phyloP scores from a whole-genome alignment of 2,329 filamentous ascomycete genomes.

The Penicillium fuscoglaucum region DNA sequence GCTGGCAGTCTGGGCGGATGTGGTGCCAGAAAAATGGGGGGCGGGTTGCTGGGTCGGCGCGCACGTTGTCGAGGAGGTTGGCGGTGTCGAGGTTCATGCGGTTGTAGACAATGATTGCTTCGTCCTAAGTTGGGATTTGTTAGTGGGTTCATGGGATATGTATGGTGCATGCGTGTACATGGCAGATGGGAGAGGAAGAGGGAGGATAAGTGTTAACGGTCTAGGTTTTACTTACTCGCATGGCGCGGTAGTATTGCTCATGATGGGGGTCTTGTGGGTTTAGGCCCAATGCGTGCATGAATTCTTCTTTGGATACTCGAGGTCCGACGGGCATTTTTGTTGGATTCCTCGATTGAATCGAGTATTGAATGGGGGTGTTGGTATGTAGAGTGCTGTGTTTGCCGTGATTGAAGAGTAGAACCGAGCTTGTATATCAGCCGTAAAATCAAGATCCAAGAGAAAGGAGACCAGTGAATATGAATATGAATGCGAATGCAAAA shows the following conservation, averaged over 20 bases:
- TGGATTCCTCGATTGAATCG: background rate
- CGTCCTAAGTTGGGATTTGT: constrained; percentile 35
- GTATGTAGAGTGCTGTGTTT: background rate
- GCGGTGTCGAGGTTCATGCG: constrained; percentile 43
- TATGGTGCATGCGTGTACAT: background rate
- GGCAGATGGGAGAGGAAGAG: background rate
- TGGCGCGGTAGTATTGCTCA: constrained; percentile 47
- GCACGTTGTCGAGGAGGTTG: constrained; percentile 43
- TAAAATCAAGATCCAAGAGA: background rate
- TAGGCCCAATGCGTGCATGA: constrained; percentile 47
- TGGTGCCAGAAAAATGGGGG: constrained; percentile 51
- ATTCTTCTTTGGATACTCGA: constrained; percentile 49
- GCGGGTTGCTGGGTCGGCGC: constrained; percentile 38
- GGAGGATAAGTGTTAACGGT: background rate
- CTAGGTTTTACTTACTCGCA: constrained; percentile 40
- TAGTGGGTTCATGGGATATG: background rate
- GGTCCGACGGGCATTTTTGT: constrained; percentile 41
- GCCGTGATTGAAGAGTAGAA: background rate
- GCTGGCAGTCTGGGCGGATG: constrained; percentile 45
- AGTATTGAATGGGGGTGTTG: background rate
- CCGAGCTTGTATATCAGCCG: background rate
- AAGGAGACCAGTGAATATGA: background rate
- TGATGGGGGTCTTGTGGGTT: constrained; percentile 44
- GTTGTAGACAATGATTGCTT: constrained; percentile 48
- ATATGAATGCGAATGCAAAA: background rate